phyloP scores from a whole-genome alignment of 345 rosid species.

The Raphanus sativus region DNA sequence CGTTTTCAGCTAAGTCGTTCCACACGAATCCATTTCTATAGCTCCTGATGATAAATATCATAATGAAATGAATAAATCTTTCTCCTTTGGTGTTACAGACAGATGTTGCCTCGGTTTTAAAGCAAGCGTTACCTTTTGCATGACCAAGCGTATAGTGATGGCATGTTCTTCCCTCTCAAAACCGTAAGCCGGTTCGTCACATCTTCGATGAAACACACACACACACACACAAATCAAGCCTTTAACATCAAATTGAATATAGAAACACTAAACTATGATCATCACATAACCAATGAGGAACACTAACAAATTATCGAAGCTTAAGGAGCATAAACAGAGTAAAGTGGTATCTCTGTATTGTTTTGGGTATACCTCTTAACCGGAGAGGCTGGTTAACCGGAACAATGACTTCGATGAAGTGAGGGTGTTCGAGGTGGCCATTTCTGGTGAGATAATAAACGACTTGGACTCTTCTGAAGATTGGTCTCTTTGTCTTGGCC shows the following conservation, averaged over 20 bases:
- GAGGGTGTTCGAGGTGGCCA: conserved; percentile 94
- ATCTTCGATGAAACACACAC: conserved; percentile 40
- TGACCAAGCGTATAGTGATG: conserved; percentile 85
- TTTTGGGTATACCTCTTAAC: conserved; percentile 52
- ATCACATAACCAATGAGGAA: not conserved
- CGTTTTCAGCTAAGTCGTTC: conserved; percentile 84
- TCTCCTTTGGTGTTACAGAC: not conserved
- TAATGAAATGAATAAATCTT: not conserved
- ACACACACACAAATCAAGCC: not conserved
- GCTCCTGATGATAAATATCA: conserved; percentile 45
- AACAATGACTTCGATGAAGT: conserved; percentile 73
- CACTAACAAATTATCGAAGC: no score
- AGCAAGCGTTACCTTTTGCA: conserved; percentile 68
- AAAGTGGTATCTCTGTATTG: no score
- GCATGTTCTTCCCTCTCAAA: conserved; percentile 84
- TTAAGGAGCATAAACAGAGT: not conserved
- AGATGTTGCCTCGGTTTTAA: not conserved
- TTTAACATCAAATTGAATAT: no score
- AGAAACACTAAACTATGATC: not conserved
- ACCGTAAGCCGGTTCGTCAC: conserved; percentile 64
- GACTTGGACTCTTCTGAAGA: conserved; percentile 55
- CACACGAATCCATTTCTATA: conserved; percentile 95
- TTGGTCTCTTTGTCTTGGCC: conserved; percentile 20
- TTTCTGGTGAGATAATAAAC: conserved; percentile 87
- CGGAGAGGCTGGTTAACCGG: conserved; percentile 74